Evolutionary conservation across 306 rosid species (phyloP).

Genomic region (Quercus agrifolia): DNA sequence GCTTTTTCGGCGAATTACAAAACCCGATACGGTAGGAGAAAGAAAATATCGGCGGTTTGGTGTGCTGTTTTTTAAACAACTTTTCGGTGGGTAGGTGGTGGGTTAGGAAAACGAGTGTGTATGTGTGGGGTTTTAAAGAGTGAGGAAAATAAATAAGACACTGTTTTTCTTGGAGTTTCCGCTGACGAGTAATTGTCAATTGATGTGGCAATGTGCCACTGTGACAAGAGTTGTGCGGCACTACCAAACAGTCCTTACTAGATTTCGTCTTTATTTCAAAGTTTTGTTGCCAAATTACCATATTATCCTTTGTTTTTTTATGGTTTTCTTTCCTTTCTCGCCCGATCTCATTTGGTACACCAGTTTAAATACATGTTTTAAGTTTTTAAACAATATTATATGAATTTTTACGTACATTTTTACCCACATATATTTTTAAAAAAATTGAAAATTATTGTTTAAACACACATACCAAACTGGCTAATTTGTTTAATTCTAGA

Average conservation of each 20-base stretch:
- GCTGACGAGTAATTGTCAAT: not conserved
- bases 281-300: not conserved
- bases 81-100: not conserved
- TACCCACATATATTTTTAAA: fast-evolving
- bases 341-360: fast-evolving
- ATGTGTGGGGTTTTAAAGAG: not conserved
- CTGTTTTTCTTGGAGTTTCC: slow-evolving; percentile 28
- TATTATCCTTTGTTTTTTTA: not conserved
- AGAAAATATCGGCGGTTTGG: not conserved
- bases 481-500: no score
- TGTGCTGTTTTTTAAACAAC: not conserved
- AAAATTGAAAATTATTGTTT: no score
- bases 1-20: slow-evolving; percentile 2
- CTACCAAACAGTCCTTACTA: slow-evolving; percentile 24
- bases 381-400: no score
- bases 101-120: not conserved
- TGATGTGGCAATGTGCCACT: not conserved
- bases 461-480: fast-evolving
- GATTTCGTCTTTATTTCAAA: not conserved
- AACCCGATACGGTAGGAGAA: not conserved
- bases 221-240: slow-evolving; percentile 10
- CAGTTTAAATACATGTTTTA: fast-evolving
- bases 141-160: not conserved
- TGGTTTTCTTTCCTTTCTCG: not conserved
- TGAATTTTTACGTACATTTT: fast-evolving